Evolutionary conservation across 1,139 yeast genomes (phyloP).

Genomic region (Zygotorulaspora mrakii): DNA sequence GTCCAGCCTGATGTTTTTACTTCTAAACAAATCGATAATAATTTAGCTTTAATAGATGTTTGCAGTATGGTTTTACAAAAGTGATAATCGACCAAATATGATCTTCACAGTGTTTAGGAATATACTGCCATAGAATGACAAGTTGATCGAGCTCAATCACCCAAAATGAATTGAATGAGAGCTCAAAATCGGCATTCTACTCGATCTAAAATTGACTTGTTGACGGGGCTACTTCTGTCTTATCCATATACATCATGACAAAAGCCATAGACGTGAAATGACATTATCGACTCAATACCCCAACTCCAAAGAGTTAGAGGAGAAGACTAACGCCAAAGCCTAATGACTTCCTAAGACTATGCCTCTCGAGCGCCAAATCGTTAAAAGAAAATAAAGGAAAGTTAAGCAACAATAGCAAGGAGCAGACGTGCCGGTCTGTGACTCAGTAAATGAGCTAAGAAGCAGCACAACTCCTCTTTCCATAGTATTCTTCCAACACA

Average conservation of each 20-base stretch:
- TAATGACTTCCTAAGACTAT: slow-evolving; percentile 35
- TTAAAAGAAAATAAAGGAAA: slow-evolving; percentile 39
- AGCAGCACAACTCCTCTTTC: slow-evolving; percentile 29
- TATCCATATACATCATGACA: slow-evolving; percentile 41
- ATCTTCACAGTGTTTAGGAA: slow-evolving; percentile 89
- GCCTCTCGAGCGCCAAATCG: slow-evolving; percentile 73
- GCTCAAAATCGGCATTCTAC: slow-evolving; percentile 58
- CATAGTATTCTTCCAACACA: slow-evolving; percentile 42
- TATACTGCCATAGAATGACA: slow-evolving; percentile 58
- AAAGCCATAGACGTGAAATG: slow-evolving; percentile 29
- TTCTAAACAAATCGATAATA: too few relatives aligned
- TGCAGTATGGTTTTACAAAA: slow-evolving; percentile 92
- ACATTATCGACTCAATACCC: slow-evolving; percentile 51
- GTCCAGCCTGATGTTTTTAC: too few relatives aligned
- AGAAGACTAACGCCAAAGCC: slow-evolving; percentile 27
- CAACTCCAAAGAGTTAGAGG: slow-evolving; percentile 48
- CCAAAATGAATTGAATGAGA: slow-evolving; percentile 40
- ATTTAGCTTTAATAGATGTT: slow-evolving; percentile 42
- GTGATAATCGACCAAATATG: slow-evolving; percentile 69
- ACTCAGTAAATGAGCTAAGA: slow-evolving; percentile 13
- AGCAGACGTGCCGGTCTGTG: slow-evolving; percentile 24
- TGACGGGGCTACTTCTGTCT: slow-evolving; percentile 84
- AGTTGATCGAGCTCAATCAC: slow-evolving; percentile 54
- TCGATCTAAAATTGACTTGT: slow-evolving; percentile 62
- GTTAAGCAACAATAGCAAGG: slow-evolving; percentile 37